A percentile compares a stretch with the other conserved stretches of the same genome.
These are phyloP conservation scores for Flaveria trinervia DNA, from an alignment of 129 eudicot genomes.

Conservation along the genomic window DNA sequence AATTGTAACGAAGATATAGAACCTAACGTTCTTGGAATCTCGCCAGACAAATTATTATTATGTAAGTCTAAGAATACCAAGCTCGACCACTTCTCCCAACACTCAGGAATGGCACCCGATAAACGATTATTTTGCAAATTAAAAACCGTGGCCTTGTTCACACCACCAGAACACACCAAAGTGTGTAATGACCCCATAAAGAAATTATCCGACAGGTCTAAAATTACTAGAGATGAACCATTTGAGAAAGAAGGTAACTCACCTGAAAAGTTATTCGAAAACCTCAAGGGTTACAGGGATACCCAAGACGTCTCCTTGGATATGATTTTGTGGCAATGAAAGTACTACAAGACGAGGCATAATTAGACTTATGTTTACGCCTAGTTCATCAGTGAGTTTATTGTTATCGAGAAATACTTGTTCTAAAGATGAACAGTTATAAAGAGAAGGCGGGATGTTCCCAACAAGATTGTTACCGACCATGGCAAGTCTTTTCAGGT, in stretches of 20 bases:
- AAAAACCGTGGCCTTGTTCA: not conserved
- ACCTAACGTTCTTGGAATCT: not conserved
- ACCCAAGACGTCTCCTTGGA: not conserved
- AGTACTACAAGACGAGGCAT: not conserved
- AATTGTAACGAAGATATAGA: not conserved
- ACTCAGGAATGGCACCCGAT: slow-evolving; percentile 37
- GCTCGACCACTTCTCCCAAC: slow-evolving; percentile 19
- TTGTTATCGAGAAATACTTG: not conserved
- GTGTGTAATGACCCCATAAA: not conserved
- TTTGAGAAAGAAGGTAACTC: too few species aligned
- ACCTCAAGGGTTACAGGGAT: not conserved
- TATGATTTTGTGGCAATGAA: not conserved
- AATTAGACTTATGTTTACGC: not conserved
- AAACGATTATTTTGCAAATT: slow-evolving; percentile 26
- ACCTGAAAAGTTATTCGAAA: not conserved
- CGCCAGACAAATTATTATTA: not conserved
- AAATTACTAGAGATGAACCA: too few species aligned
- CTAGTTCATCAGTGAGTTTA: slow-evolving; percentile 10
- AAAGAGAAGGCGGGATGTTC: slow-evolving; percentile 21
- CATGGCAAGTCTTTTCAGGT: not conserved
- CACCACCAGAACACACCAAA: slow-evolving; percentile 28
- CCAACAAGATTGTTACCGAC: slow-evolving; percentile 23
- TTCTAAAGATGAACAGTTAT: slow-evolving; percentile 10
- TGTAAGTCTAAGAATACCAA: not conserved
- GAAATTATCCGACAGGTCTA: too few species aligned